phyloP scores from a whole-genome alignment of 352 stramenopile species.

The Globisporangium ultimum region DNA sequence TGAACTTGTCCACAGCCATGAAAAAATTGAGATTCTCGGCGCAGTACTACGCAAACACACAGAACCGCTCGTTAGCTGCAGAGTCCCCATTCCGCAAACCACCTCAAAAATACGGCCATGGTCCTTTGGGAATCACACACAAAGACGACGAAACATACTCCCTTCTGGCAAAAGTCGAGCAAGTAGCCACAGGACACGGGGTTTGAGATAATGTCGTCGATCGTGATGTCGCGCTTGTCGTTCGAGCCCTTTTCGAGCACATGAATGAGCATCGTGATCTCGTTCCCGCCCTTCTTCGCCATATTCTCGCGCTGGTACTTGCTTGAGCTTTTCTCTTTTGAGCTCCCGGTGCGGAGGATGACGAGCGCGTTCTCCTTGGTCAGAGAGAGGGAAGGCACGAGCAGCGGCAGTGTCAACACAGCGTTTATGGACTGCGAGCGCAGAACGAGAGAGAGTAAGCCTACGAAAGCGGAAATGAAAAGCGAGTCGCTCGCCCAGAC shows the following conservation, averaged over 20 bases:
- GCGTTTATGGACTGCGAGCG: no score
- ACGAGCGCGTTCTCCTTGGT: neutral
- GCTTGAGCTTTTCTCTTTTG: no score
- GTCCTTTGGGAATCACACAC: neutral
- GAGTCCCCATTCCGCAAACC: no score
- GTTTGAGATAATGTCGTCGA: conserved; percentile 85
- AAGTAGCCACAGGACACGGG: conserved; percentile 82
- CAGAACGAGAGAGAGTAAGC: no score
- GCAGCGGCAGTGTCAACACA: no score
- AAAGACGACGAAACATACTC: conserved; percentile 34
- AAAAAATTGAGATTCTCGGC: conserved; percentile 87
- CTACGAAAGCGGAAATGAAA: no score
- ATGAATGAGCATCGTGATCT: conserved; percentile 61
- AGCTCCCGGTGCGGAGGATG: no score
- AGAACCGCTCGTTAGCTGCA: neutral
- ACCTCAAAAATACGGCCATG: no score
- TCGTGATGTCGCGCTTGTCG: conserved; percentile 77
- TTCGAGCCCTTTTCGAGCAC: conserved; percentile 65
- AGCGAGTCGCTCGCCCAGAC: no score
- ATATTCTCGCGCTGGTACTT: conserved; percentile 19
- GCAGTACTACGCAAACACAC: conserved; percentile 43
- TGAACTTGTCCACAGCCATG: conserved; percentile 86
- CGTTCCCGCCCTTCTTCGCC: conserved; percentile 67
- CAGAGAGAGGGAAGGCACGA: neutral
- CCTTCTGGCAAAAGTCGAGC: conserved; percentile 85